A percentile compares a stretch with the other conserved stretches of the same genome.
Evolutionary conservation across 352 stramenopile species (phyloP).

Genomic region (Thalassiosira hispida): DNA sequence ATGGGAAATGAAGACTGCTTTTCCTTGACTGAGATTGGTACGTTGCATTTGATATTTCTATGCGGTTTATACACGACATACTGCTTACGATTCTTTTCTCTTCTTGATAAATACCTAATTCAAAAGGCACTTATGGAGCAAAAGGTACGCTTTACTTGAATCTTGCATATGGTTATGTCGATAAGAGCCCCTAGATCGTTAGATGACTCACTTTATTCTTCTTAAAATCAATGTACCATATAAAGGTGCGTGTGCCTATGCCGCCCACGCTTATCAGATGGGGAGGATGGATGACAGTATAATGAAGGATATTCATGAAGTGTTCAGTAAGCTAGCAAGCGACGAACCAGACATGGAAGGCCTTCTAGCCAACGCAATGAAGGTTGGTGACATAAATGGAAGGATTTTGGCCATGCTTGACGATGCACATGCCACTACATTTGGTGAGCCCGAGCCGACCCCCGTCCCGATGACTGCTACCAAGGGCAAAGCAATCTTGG

Average conservation of each 20-base stretch:
- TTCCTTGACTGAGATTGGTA: constrained; percentile 80
- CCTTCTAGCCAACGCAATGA: constrained; percentile 69
- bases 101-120: too few relatives aligned
- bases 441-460: constrained; percentile 76
- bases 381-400: constrained; percentile 79
- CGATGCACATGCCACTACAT: constrained; percentile 64
- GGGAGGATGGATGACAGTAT: constrained; percentile 69
- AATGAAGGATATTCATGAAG: constrained; percentile 74
- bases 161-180: constrained; percentile 7
- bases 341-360: constrained; percentile 71
- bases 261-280: constrained; percentile 64
- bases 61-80: too few relatives aligned
- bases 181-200: not conserved
- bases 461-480: constrained; percentile 68
- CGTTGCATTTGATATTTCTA: too few relatives aligned
- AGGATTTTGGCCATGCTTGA: constrained; percentile 77
- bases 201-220: not conserved
- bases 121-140: constrained; percentile 80
- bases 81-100: too few relatives aligned
- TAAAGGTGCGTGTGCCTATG: constrained; percentile 70
- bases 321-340: constrained; percentile 70
- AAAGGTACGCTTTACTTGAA: constrained; percentile 44
- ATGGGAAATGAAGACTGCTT: constrained; percentile 84
- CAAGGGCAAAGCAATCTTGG: constrained; percentile 82
- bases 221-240: not conserved